phyloP scores from a whole-genome alignment of 2,329 filamentous ascomycete genomes.

The Paracorniculantispora psalliotae region DNA sequence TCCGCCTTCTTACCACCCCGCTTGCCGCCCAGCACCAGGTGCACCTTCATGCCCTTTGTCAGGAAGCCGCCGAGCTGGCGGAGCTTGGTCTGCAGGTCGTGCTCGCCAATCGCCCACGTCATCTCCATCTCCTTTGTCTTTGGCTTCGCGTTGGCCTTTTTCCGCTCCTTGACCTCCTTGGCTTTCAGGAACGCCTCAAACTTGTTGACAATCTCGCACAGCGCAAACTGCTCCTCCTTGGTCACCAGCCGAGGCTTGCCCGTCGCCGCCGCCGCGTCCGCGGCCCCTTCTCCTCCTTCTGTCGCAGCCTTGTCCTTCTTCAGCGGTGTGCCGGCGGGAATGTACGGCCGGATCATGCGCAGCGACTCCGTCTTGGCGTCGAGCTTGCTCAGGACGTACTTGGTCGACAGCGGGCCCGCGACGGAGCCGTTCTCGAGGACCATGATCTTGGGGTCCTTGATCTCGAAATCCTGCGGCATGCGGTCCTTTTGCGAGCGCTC shows the following conservation, averaged over 20 bases:
- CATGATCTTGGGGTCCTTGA: conserved; percentile 38
- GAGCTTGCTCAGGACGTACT: conserved; percentile 36
- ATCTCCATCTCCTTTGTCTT: conserved; percentile 75
- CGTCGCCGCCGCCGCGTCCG: neutral
- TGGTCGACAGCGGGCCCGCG: conserved; percentile 34
- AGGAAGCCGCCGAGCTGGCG: conserved; percentile 65
- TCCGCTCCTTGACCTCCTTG: conserved; percentile 39
- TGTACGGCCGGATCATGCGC: conserved; percentile 37
- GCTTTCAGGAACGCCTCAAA: conserved; percentile 41
- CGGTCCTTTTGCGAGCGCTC: conserved; percentile 32
- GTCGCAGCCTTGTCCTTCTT: neutral
- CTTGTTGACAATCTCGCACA: conserved; percentile 68
- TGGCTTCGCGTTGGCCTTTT: conserved; percentile 34
- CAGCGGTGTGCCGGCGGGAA: conserved; percentile 23
- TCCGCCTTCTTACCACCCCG: conserved; percentile 59
- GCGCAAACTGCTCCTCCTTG: conserved; percentile 37
- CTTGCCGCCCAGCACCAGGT: conserved; percentile 62
- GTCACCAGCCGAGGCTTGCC: conserved; percentile 7
- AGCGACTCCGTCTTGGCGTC: conserved; percentile 32
- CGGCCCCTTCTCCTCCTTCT: no score
- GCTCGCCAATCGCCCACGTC: conserved; percentile 76
- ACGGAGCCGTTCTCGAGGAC: conserved; percentile 36
- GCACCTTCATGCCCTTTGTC: conserved; percentile 68
- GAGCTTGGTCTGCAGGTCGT: conserved; percentile 71
- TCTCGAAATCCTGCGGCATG: conserved; percentile 40